phyloP scores from a whole-genome alignment of 2,329 filamentous ascomycete species.

The Dissoconium aciculare region DNA sequence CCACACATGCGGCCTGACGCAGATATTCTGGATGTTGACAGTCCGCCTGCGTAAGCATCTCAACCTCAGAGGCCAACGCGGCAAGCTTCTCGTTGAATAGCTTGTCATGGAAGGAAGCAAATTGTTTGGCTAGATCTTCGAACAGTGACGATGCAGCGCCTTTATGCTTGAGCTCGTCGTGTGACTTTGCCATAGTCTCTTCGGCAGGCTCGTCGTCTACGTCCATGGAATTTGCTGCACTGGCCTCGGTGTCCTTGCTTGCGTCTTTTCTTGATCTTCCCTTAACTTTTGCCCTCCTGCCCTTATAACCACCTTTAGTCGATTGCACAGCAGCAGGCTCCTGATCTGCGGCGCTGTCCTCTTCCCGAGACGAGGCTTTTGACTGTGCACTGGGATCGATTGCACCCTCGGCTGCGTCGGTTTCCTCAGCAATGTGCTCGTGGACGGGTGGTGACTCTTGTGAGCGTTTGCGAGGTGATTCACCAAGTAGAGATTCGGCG shows the following conservation, averaged over 20 bases:
- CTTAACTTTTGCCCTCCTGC: slow-evolving; percentile 23
- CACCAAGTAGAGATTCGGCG: slow-evolving; percentile 23
- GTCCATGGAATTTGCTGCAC: slow-evolving; percentile 7
- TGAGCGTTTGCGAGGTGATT: slow-evolving; percentile 23
- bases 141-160: slow-evolving; percentile 28
- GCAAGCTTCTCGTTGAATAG: slow-evolving; percentile 80
- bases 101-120: slow-evolving; percentile 71
- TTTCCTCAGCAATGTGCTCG: slow-evolving; percentile 7
- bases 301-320: slow-evolving; percentile 28
- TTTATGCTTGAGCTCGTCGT: slow-evolving; percentile 36
- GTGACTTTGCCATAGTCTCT: slow-evolving; percentile 29
- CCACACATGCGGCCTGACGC: slow-evolving; percentile 74
- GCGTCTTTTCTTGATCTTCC: slow-evolving; percentile 20
- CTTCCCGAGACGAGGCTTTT: slow-evolving; percentile 7
- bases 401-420: slow-evolving; percentile 23
- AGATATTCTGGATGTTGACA: slow-evolving; percentile 79
- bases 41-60: slow-evolving; percentile 42
- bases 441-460: slow-evolving; percentile 13
- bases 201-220: slow-evolving; percentile 16
- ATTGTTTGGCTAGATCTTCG: slow-evolving; percentile 70
- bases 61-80: slow-evolving; percentile 55
- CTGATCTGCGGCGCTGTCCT: slow-evolving; percentile 30
- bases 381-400: slow-evolving; percentile 21
- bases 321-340: slow-evolving; percentile 20
- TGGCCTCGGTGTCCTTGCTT: slow-evolving; percentile 11